Conservation (phyloP, 352 stramenopile genomes). For the Pilasporangium apinafurcum region DNA sequence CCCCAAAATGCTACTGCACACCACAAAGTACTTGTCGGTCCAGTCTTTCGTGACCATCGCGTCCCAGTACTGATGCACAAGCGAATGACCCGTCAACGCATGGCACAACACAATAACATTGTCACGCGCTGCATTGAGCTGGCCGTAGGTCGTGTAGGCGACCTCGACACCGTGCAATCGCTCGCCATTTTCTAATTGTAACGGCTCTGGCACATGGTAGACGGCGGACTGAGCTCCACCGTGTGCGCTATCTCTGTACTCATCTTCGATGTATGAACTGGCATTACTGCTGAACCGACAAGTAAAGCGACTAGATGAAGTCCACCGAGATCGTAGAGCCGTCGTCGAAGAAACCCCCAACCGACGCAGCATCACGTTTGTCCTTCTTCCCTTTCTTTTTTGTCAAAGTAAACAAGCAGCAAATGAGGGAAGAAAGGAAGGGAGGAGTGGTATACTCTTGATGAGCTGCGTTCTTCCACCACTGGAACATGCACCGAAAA, state of each 20-base stretch:
- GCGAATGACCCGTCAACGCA: conserved; percentile 93
- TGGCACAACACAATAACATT: conserved; percentile 85
- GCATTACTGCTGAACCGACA: conserved; percentile 4
- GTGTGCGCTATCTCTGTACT: conserved; percentile 53
- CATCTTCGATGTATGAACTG: conserved; percentile 41
- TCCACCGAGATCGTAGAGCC: not conserved
- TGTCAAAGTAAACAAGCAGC: not conserved
- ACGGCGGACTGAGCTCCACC: conserved; percentile 30
- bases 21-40: conserved; percentile 95
- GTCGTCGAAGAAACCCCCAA: conserved; percentile 4
- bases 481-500: conserved; percentile 1
- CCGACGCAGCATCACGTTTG: conserved; percentile 10
- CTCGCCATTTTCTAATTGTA: conserved; percentile 60
- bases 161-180: conserved; percentile 69
- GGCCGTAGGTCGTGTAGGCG: conserved; percentile 93
- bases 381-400: too few species aligned
- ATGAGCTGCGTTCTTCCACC: conserved; percentile 3
- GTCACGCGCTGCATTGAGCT: conserved; percentile 61
- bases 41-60: conserved; percentile 92
- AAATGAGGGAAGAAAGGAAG: not conserved
- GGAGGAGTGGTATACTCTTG: too few species aligned
- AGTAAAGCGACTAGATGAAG: not conserved
- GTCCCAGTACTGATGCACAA: conserved; percentile 92
- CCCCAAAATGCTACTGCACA: conserved; percentile 95
- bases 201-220: conserved; percentile 28